Evolutionary conservation across 2,329 filamentous ascomycete genomes (phyloP).

Genomic region (Coccinonectria pachysandricola): DNA sequence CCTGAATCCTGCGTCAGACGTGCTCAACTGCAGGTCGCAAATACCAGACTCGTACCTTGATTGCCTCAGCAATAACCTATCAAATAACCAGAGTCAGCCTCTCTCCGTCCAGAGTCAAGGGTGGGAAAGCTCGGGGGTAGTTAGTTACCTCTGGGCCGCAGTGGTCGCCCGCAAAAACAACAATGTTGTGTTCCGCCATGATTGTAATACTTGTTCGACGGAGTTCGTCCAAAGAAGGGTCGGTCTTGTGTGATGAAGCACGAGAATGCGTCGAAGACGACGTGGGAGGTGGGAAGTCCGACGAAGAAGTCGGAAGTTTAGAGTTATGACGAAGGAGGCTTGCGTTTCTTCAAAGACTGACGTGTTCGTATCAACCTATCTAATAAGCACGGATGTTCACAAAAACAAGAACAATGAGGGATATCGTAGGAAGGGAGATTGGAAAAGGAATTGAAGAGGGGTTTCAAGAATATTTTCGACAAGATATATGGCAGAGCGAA

Average conservation of each 20-base stretch:
- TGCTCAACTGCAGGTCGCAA: conserved; percentile 7
- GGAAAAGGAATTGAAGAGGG: conserved; percentile 1
- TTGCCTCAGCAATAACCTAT: conserved; percentile 65
- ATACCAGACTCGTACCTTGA: conserved; percentile 52
- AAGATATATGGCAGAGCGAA: conserved; percentile 1
- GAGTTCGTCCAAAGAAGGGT: conserved; percentile 6
- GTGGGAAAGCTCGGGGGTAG: conserved; percentile 7
- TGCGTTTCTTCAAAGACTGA: conserved; percentile 4
- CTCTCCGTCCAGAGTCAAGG: conserved; percentile 7
- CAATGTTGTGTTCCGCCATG: conserved; percentile 64
- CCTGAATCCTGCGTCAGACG: conserved; percentile 33
- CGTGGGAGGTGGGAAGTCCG: conserved; percentile 6
- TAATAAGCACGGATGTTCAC: too few species aligned
- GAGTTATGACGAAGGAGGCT: conserved; percentile 5
- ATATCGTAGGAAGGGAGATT: conserved; percentile 2
- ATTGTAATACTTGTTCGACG: conserved; percentile 16
- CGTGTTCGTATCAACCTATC: conserved; percentile 1
- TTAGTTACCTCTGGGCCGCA: conserved; percentile 66
- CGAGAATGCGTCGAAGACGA: conserved; percentile 6
- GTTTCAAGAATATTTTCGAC: neutral
- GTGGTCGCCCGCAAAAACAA: conserved; percentile 72
- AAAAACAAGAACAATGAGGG: too few species aligned
- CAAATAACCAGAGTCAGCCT: conserved; percentile 11
- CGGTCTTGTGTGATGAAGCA: conserved; percentile 5
- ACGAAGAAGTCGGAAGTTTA: conserved; percentile 4